Conservation (phyloP, 2,329 filamentous ascomycete species). For the Ophiobolus disseminans region DNA sequence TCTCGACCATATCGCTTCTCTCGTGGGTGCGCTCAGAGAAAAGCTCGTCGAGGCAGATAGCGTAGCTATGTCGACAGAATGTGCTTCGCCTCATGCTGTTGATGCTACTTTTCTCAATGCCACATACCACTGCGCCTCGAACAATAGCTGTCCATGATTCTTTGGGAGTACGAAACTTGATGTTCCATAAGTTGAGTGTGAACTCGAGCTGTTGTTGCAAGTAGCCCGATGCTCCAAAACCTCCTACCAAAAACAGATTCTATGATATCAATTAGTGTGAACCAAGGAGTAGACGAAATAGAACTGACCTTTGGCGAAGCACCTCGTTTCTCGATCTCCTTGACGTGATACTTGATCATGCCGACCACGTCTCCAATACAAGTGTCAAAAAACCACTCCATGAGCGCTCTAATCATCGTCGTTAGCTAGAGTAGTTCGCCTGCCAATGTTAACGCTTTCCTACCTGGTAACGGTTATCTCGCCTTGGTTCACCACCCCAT, state of each 20-base stretch:
- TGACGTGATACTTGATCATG: conserved; percentile 28
- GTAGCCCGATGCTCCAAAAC: conserved; percentile 25
- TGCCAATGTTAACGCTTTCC: not conserved
- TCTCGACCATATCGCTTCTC: conserved; percentile 1
- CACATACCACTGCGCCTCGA: conserved; percentile 33
- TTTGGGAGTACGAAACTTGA: conserved; percentile 22
- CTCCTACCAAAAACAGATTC: conserved; percentile 29
- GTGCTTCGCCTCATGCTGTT: conserved; percentile 16
- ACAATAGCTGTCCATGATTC: conserved; percentile 30
- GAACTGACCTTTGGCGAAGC: conserved; percentile 18
- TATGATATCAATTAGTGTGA: conserved; percentile 2
- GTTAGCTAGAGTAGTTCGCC: not conserved
- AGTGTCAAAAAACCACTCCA: conserved; percentile 32
- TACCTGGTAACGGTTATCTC: conserved; percentile 25
- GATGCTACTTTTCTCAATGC: conserved; percentile 26
- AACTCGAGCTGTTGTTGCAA: conserved; percentile 18
- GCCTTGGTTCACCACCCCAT: conserved; percentile 21
- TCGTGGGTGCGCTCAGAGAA: conserved; percentile 14
- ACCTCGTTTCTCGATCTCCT: conserved; percentile 18
- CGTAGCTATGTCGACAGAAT: conserved; percentile 25
- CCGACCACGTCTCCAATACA: conserved; percentile 26
- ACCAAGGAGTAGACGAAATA: not conserved
- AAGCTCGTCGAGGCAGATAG: conserved; percentile 16
- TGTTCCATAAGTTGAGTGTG: conserved; percentile 11
- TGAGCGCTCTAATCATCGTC: conserved; percentile 17